Evolutionary conservation across 768 basidiomycete species (phyloP), one percentile per base, ranked within the genome.

Genomic region (Termitomyces bulborhizus): DNA sequence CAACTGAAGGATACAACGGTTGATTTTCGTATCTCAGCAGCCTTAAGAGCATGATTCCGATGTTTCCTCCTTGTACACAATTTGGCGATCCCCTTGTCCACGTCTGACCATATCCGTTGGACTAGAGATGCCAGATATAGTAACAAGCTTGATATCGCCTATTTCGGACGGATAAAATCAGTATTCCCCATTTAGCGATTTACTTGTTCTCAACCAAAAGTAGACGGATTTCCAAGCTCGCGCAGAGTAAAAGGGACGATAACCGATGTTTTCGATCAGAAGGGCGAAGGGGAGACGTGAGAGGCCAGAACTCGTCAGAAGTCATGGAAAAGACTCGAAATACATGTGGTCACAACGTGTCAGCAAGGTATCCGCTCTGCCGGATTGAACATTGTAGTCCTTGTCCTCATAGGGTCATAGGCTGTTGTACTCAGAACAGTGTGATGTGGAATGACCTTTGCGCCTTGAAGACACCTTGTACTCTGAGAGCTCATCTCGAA

Each of bases 61-160:
- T 60, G 64, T 62, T 61, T 57, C 66, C 59, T 67, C 62, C 67
- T 71, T 71, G 69, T 72, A 68, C 65, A 63, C 71, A 56, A 67
- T 75, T 73, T 74, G 59, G 74, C 49, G 50, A 66, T 78, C 65
- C 76, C 79, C 69, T 78, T 76, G 70, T 76, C 46, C 65, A 62
- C 51, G 63, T 62, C 62, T 60, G 59, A 42, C 21, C n/a, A 32
- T 39, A 40, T 43, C 43, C 8, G 51, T 46, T 46, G 39, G 48
- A 37, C 46, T 32, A 45, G 48, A 36, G 41, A 37, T 49, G 40
- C 65, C 58, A 48, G 8, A 63, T 68, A 63, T 57, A 65, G 69
- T 57, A 46, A 50, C 51, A 49, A 61, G 61, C 50, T 69, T 71
- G 64, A 65, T 27, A 37, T 45, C 34, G 51, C 57, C 54, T 54